Evolutionary conservation across 805 yeast species (phyloP).

Genomic region (Metschnikowia similis): DNA sequence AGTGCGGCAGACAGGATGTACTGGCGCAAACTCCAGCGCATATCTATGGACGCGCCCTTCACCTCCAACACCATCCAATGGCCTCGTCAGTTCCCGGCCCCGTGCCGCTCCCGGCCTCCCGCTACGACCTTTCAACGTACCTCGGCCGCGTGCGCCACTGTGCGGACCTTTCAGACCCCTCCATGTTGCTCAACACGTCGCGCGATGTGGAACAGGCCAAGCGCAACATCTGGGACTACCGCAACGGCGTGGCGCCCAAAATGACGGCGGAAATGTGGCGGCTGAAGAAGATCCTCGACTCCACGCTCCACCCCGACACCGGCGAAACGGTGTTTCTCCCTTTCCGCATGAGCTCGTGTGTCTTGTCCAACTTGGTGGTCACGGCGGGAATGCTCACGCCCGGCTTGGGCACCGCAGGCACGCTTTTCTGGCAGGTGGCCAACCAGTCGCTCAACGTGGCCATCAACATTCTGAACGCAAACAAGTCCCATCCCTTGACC

Average conservation of each 20-base stretch:
- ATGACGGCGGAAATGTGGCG: constrained; percentile 86
- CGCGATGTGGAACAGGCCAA: constrained; percentile 63
- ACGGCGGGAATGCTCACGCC: constrained; percentile 99
- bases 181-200: constrained; percentile 73
- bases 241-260: constrained; percentile 56
- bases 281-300: constrained; percentile 82
- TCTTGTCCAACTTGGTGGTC: constrained; percentile 86
- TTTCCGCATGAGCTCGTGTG: constrained; percentile 96
- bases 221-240: constrained; percentile 62
- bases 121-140: constrained; percentile 75
- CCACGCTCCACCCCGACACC: constrained; percentile 94
- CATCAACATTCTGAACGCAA: constrained; percentile 91
- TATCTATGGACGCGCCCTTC: too few species aligned
- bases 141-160: constrained; percentile 95
- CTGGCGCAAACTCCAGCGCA: not conserved
- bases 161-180: constrained; percentile 88
- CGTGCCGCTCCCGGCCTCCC: constrained; percentile 72
- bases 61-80: constrained; percentile 39
- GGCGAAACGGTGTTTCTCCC: constrained; percentile 91
- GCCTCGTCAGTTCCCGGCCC: constrained; percentile 88
- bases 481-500: constrained; percentile 87
- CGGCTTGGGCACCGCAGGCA: constrained; percentile 81
- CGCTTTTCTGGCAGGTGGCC: constrained; percentile 96
- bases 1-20: not conserved
- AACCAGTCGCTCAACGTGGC: constrained; percentile 97